Evolutionary conservation across 768 basidiomycete genomes (phyloP).

Genomic region (Xerocomellus chrysenteron): DNA sequence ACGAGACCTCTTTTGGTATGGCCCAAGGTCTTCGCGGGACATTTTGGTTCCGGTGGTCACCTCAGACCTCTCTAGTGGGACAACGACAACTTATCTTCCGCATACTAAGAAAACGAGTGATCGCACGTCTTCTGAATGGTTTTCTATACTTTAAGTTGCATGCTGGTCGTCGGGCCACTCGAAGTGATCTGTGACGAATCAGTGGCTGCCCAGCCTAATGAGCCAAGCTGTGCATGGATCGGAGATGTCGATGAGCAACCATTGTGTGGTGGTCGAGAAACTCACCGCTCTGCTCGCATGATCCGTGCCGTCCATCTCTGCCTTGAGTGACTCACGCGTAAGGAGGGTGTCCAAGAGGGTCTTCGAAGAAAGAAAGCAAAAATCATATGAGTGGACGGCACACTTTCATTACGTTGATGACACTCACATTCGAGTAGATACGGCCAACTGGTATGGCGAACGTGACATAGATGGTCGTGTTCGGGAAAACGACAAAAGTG

Average conservation of each 20-base stretch:
- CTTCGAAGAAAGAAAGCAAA: neutral
- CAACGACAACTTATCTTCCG: too few species aligned
- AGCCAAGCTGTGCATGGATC: neutral
- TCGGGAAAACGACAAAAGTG: constrained; percentile 27
- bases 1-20: too few species aligned
- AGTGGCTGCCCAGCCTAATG: neutral
- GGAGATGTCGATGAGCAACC: neutral
- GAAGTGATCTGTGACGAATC: neutral
- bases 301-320: neutral
- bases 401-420: neutral
- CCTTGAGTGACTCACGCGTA: constrained; percentile 1
- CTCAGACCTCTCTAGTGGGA: too few species aligned
- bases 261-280: too few species aligned
- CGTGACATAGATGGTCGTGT: constrained; percentile 34
- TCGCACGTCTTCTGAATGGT: too few species aligned
- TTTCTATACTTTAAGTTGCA: too few species aligned
- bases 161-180: neutral
- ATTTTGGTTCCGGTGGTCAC: too few species aligned
- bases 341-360: constrained; percentile 9
- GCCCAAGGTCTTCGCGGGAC: too few species aligned
- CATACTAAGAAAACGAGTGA: too few species aligned
- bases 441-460: constrained; percentile 42
- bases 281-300: neutral
- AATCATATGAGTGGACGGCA: neutral
- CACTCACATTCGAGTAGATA: constrained; percentile 46